Evolutionary conservation across 1,284 basidiomycete genomes (phyloP).

Genomic region (Ustilago trichophora): DNA sequence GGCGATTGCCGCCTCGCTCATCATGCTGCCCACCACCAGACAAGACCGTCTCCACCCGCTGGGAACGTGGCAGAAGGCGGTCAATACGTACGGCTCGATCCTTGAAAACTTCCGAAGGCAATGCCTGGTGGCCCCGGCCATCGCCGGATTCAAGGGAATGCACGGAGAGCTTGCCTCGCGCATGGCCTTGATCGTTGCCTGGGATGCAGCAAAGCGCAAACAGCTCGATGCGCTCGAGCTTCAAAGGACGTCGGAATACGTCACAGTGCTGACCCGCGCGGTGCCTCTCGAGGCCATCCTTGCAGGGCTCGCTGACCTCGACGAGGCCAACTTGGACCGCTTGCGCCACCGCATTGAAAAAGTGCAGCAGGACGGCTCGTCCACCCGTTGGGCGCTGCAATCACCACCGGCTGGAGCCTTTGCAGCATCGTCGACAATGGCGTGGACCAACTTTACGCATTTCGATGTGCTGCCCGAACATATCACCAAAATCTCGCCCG

Average conservation of each 20-base stretch:
- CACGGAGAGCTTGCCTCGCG: slow-evolving; percentile 11
- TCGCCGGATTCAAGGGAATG: background rate
- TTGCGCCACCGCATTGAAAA: background rate
- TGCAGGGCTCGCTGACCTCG: background rate
- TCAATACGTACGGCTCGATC: background rate
- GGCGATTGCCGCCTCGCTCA: slow-evolving; percentile 4
- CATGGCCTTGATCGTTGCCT: slow-evolving; percentile 6
- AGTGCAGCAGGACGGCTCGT: background rate
- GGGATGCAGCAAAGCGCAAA: slow-evolving; percentile 16
- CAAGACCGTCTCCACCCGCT: background rate
- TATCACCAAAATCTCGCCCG: background rate
- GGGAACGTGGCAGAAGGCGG: background rate
- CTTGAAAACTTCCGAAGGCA: background rate
- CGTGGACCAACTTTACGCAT: slow-evolving; percentile 22
- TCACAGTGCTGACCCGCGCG: background rate
- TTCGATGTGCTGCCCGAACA: slow-evolving; percentile 8
- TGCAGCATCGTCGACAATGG: background rate
- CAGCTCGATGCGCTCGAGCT: background rate
- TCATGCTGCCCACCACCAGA: slow-evolving; percentile 5
- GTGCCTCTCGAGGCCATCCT: slow-evolving; percentile 2
- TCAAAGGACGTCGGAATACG: background rate
- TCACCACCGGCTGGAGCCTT: background rate
- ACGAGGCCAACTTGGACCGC: background rate
- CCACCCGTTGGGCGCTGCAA: background rate
- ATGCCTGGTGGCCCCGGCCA: background rate